Percentiles rank a stretch among this genome's conserved stretches.
These are phyloP conservation scores for Calonectria hawksworthii DNA, from an alignment of 2,329 filamentous ascomycete genomes.

Conservation along the genomic window DNA sequence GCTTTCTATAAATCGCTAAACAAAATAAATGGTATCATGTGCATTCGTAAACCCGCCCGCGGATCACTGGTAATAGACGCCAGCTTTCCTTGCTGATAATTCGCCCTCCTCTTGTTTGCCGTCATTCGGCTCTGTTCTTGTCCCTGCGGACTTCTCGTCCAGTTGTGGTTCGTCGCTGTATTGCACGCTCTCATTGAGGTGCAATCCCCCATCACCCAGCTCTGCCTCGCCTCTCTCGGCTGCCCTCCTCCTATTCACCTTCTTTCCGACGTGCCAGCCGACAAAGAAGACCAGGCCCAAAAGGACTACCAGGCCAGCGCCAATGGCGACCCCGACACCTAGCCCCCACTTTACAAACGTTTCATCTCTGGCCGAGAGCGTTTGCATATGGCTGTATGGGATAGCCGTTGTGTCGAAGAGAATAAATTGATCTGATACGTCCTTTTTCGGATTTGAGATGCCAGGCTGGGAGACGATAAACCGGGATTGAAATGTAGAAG, in stretches of 20 bases:
- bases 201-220: neutral
- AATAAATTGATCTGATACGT: slow-evolving; percentile 34
- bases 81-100: neutral
- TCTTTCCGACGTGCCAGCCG: slow-evolving; percentile 7
- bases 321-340: slow-evolving; percentile 29
- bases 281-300: slow-evolving; percentile 18
- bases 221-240: neutral
- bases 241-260: neutral
- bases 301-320: slow-evolving; percentile 24
- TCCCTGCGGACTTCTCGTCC: neutral
- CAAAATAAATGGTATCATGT: slow-evolving; percentile 12
- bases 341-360: slow-evolving; percentile 21
- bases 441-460: slow-evolving; percentile 22
- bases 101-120: neutral
- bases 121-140: neutral
- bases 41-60: neutral
- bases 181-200: neutral
- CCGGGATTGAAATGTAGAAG: slow-evolving; percentile 24
- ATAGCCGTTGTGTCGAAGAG: slow-evolving; percentile 27
- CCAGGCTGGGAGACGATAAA: slow-evolving; percentile 32
- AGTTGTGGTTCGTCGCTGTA: neutral
- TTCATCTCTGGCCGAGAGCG: neutral
- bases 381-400: slow-evolving; percentile 22
- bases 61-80: neutral
- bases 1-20: slow-evolving; percentile 7